Percentiles rank a stretch among this genome's conserved stretches.
phyloP scores from a whole-genome alignment of 1,284 basidiomycete genomes.

The Sporisorium sorghi region DNA sequence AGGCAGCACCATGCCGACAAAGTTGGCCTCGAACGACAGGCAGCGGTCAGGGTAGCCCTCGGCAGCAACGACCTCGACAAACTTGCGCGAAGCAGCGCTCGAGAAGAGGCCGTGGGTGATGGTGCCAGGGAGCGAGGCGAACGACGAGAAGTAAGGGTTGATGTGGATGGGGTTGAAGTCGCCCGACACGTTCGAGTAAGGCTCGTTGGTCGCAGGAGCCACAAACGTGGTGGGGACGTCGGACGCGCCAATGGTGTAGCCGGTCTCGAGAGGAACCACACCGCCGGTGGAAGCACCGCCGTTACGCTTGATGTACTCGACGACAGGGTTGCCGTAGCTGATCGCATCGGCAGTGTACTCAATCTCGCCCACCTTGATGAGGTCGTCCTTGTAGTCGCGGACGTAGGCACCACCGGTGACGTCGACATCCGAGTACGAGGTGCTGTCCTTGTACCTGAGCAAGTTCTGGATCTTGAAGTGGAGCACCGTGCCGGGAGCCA shows the following conservation, averaged over 20 bases:
- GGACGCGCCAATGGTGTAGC: conserved; percentile 51
- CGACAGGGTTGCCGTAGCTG: conserved; percentile 82
- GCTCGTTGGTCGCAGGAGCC: conserved; percentile 84
- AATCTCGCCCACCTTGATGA: conserved; percentile 60
- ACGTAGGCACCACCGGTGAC: conserved; percentile 76
- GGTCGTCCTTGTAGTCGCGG: conserved; percentile 62
- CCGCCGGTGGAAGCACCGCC: conserved; percentile 80
- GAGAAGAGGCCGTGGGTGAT: conserved; percentile 99
- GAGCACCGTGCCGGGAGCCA: conserved; percentile 80
- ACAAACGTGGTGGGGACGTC: conserved; percentile 55
- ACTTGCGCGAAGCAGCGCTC: conserved; percentile 90
- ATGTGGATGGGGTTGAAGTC: conserved; percentile 98
- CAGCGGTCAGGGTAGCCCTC: conserved; percentile 87
- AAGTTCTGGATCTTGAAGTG: conserved; percentile 89
- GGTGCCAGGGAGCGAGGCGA: conserved; percentile 90
- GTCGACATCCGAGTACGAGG: conserved; percentile 82
- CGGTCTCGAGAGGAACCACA: conserved; percentile 80
- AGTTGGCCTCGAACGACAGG: conserved; percentile 70
- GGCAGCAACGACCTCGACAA: conserved; percentile 92
- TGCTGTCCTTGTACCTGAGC: conserved; percentile 90
- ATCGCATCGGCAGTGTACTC: conserved; percentile 58
- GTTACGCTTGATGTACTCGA: conserved; percentile 91
- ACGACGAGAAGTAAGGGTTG: conserved; percentile 97
- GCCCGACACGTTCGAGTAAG: conserved; percentile 94
- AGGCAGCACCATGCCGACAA: conserved; percentile 98